A percentile compares a stretch with the other conserved stretches of the same genome.
Evolutionary conservation across 1,284 basidiomycete genomes (phyloP).

Genomic region (Pulchroboletus neoregius): DNA sequence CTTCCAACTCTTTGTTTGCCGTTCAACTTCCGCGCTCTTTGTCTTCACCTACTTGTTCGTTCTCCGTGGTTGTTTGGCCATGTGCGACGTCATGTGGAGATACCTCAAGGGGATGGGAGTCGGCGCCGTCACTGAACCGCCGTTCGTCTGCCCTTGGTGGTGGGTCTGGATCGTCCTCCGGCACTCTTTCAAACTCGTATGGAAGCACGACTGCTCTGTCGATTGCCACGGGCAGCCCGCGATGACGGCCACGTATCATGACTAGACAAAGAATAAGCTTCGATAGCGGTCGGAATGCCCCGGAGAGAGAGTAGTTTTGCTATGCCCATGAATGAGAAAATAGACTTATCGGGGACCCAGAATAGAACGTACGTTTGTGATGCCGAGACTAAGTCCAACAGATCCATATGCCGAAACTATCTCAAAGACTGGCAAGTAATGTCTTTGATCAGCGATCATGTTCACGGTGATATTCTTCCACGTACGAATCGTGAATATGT

Average conservation of each 20-base stretch:
- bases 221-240: constrained; percentile 85
- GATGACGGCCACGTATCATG: constrained; percentile 92
- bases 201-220: constrained; percentile 84
- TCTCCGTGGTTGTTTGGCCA: background rate
- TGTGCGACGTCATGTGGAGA: background rate
- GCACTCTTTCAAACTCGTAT: constrained; percentile 42
- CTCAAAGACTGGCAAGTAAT: constrained; percentile 63
- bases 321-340: constrained; percentile 26
- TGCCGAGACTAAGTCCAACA: constrained; percentile 78
- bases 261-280: constrained; percentile 84
- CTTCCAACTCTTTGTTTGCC: background rate
- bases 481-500: constrained; percentile 71
- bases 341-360: background rate
- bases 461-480: constrained; percentile 12
- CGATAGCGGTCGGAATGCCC: constrained; percentile 74
- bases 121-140: background rate
- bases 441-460: background rate
- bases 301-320: constrained; percentile 78
- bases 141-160: constrained; percentile 12
- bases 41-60: background rate
- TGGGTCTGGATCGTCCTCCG: constrained; percentile 13
- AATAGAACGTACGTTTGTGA: constrained; percentile 47
- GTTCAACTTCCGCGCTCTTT: background rate
- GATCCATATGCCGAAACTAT: constrained; percentile 89
- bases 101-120: background rate